Conservation (phyloP, 1,284 basidiomycete species). For the Takashimella koratensis region DNA sequence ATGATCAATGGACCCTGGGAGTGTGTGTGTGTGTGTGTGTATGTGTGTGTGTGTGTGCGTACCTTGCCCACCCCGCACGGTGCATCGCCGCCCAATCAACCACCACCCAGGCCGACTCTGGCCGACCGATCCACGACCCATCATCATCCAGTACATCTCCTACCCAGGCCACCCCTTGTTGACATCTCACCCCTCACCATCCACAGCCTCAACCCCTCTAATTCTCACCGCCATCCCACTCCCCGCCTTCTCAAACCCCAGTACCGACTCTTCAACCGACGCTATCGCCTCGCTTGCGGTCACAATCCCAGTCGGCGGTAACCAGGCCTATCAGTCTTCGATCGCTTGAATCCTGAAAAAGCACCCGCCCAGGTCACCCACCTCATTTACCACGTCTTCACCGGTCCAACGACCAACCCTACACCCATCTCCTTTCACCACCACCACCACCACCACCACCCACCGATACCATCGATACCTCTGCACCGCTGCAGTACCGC, state of each 20-base stretch:
- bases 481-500: neutral
- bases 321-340: no score
- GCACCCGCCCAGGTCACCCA: conserved; percentile 2
- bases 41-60: no score
- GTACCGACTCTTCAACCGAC: neutral
- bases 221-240: neutral
- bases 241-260: neutral
- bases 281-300: no score
- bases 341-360: neutral
- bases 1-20: no score
- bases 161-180: neutral
- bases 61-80: no score
- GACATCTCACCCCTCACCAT: no score
- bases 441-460: neutral
- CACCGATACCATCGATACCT: neutral
- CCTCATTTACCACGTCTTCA: conserved; percentile 3
- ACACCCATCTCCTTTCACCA: conserved; percentile 1
- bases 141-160: neutral
- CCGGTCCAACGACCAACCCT: neutral
- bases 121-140: neutral
- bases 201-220: neutral
- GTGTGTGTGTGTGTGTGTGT: no score
- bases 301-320: no score
- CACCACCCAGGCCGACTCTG: neutral
- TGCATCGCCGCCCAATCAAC: no score